Evolutionary conservation across 768 basidiomycete species (phyloP), one percentile per base, ranked within the genome.

Genomic region (Ramaria sp.): DNA sequence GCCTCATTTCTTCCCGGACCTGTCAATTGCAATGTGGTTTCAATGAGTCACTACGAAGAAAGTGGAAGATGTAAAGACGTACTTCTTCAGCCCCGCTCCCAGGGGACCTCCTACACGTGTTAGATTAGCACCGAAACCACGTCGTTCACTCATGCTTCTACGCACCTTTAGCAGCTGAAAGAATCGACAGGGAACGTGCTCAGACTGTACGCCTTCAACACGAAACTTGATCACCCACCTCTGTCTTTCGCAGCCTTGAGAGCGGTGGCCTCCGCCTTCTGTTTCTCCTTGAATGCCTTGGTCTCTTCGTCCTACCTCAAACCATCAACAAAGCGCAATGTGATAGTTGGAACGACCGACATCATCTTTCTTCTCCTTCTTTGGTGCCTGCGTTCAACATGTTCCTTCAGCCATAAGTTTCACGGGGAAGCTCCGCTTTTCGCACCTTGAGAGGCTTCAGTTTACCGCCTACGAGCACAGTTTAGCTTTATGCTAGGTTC

Each of bases 81-180:
- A 90, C 89, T 91, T 91, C 80, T 91, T 91, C 77, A 91, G 89
- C 24, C 90, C 88, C 45, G 79, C 82, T 52, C 80, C 81, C 53
- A 83, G 76, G 10, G 85, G 73, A 20, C 88, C 88, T 60, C 79
- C 88, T 88, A 57, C 31, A 56, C 55, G 48, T 49, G 55, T 57
- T 31, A 27, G 17, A 19, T 57, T 27, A 57, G 46, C 34, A 59
- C 50, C 24, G 43, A 39, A 17, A 31, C 39, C 12, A 51, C 43
- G 27, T 58, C 39, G 45, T 57, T 58, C 56, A 59, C 20, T 48
- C 37, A 43, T 37, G 48, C 19, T 38, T 24, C 17, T 12, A 37
- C 68, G 65, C 64, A 82, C 82, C 73, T 68, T 83, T 83, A 61
- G 75, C 49, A 54, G 83, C 83, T 84, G 60, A 39, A 56, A 38